phyloP scores from a whole-genome alignment of 2,329 filamentous ascomycete genomes.

The Cadophora sp. region DNA sequence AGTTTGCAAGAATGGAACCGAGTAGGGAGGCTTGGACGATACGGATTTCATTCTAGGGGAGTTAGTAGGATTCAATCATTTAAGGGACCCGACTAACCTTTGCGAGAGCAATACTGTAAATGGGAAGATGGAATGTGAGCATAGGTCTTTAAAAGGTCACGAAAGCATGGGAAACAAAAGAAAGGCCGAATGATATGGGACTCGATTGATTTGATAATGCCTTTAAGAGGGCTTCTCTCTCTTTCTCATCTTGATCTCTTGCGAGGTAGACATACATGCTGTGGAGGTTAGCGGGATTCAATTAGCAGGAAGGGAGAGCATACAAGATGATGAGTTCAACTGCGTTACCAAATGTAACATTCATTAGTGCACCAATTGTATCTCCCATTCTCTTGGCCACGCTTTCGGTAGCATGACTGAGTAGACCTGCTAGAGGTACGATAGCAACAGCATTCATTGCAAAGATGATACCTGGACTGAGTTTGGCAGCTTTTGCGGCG shows the following conservation, averaged over 20 bases:
- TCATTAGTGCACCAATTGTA: slow-evolving; percentile 61
- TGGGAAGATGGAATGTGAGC: slow-evolving; percentile 46
- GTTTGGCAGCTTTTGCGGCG: slow-evolving; percentile 60
- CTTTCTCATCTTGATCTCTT: slow-evolving; percentile 54
- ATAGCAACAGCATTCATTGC: slow-evolving; percentile 79
- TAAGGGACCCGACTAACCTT: slow-evolving; percentile 57
- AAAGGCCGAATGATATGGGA: slow-evolving; percentile 48
- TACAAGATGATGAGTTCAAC: slow-evolving; percentile 68
- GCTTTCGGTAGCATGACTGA: slow-evolving; percentile 77
- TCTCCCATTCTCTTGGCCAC: slow-evolving; percentile 77
- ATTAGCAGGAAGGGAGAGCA: slow-evolving; percentile 29
- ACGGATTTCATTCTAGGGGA: slow-evolving; percentile 73
- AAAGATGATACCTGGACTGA: slow-evolving; percentile 69
- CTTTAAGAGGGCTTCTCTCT: slow-evolving; percentile 51
- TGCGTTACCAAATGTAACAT: slow-evolving; percentile 57
- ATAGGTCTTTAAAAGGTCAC: slow-evolving; percentile 42
- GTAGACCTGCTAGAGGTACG: slow-evolving; percentile 74
- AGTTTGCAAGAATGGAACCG: slow-evolving; percentile 87
- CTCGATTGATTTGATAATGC: slow-evolving; percentile 55
- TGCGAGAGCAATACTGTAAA: slow-evolving; percentile 72
- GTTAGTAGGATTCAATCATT: slow-evolving; percentile 15
- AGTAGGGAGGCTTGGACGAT: slow-evolving; percentile 91
- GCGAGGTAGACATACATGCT: slow-evolving; percentile 64
- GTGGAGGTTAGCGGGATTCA: slow-evolving; percentile 40
- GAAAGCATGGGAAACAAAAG: slow-evolving; percentile 35